A percentile compares a stretch with the other conserved stretches of the same genome.
Conservation (phyloP, 1,284 basidiomycete species). For the Lignosus rhinocerotis region DNA sequence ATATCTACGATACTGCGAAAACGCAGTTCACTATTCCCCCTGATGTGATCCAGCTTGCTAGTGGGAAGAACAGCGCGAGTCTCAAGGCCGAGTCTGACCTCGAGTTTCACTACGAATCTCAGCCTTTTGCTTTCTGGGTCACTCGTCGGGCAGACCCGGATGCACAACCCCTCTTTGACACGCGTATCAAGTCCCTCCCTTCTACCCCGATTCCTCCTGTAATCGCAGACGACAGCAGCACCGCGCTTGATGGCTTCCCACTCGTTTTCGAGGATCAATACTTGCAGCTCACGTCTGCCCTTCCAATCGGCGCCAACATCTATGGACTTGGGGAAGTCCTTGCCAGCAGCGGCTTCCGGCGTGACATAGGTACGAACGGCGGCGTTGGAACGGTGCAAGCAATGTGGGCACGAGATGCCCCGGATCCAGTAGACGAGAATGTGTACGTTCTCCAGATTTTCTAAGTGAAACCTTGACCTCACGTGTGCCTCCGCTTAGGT, state of each 20-base stretch:
- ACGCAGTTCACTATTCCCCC: slow-evolving; percentile 71
- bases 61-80: slow-evolving; percentile 52
- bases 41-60: slow-evolving; percentile 7
- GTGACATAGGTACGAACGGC: slow-evolving; percentile 55
- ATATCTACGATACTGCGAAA: slow-evolving; percentile 61
- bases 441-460: slow-evolving; percentile 5
- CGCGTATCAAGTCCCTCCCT: slow-evolving; percentile 58
- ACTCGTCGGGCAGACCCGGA: slow-evolving; percentile 61
- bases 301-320: slow-evolving; percentile 68
- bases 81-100: slow-evolving; percentile 51
- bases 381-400: slow-evolving; percentile 65
- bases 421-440: slow-evolving; percentile 21
- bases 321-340: slow-evolving; percentile 80
- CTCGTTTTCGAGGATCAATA: slow-evolving; percentile 81
- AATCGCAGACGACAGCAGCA: slow-evolving; percentile 46
- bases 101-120: slow-evolving; percentile 65
- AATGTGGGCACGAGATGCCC: slow-evolving; percentile 56
- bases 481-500: slow-evolving; percentile 39
- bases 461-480: background rate
- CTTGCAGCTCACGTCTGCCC: slow-evolving; percentile 63
- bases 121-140: slow-evolving; percentile 80
- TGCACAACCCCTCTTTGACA: slow-evolving; percentile 71
- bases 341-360: slow-evolving; percentile 64
- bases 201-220: slow-evolving; percentile 53
- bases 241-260: slow-evolving; percentile 57